Conservation (phyloP, 768 basidiomycete genomes). For the Gyrodon lividus region DNA sequence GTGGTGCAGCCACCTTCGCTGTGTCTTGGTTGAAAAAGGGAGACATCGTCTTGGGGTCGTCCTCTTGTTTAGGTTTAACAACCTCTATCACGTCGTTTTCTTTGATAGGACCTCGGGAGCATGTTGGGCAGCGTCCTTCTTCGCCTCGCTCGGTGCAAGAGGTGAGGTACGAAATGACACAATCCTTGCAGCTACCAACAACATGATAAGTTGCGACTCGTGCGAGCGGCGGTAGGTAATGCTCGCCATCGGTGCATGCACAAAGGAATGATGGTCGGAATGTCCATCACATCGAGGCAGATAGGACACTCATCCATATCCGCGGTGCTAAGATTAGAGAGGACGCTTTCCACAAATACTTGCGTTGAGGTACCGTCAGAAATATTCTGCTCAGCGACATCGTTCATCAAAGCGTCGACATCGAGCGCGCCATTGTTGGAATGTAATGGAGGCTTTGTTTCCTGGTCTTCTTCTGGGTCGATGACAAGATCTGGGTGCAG, state of each 20-base stretch:
- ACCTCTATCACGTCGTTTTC: conserved; percentile 66
- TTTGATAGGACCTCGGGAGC: conserved; percentile 66
- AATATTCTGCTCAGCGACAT: conserved; percentile 41
- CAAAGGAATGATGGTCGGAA: conserved; percentile 63
- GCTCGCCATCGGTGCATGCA: conserved; percentile 76
- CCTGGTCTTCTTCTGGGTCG: conserved; percentile 44
- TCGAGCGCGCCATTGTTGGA: conserved; percentile 44
- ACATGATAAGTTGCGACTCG: neutral
- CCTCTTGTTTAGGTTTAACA: conserved; percentile 34
- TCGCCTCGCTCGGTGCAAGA: conserved; percentile 69
- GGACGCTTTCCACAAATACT: conserved; percentile 60
- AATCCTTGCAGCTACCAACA: conserved; percentile 78
- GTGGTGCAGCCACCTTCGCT: conserved; percentile 31
- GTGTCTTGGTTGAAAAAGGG: conserved; percentile 12
- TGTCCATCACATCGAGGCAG: conserved; percentile 77
- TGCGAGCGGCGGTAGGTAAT: neutral
- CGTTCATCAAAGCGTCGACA: conserved; percentile 57
- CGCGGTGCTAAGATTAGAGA: conserved; percentile 52
- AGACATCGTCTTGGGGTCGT: neutral
- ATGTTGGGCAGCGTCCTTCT: conserved; percentile 77
- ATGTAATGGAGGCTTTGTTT: conserved; percentile 33
- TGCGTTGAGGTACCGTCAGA: conserved; percentile 30
- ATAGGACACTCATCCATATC: conserved; percentile 75
- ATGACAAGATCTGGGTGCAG: conserved; percentile 86
- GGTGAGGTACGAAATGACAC: conserved; percentile 73